Base-by-base conservation (phyloP, 495 filamentous ascomycete genomes). In the Amniculicola lignicola region DNA sequence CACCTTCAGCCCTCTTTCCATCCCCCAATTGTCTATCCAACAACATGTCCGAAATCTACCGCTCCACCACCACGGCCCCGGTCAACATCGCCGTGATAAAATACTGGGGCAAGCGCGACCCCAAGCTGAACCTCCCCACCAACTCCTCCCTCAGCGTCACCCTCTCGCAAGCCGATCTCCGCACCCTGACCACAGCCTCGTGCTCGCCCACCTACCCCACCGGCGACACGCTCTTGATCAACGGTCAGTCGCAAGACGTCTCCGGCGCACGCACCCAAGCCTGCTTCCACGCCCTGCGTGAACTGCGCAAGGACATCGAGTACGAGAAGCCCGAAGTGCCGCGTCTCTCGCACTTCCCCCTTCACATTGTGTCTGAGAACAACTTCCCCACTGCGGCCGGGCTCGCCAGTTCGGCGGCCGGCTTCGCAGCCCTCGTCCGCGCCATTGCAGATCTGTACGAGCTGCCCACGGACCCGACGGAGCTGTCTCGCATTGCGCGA, bases 31-130 rank as follows among this genome's bases (percentile, higher is more conserved):
- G n/a, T 18, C 45, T 14, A 41, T 12, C 23, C 16, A 3, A 29
- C 55, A 52, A 38, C 25, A 82, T 81, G 77, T 70, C 77, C 59
- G 66, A 71, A 64, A 68, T 97, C 66, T 90, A 91, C 77, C 84
- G 88, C 66, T 90, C 94, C 45, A 95, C 87, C 74, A 96, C 92
- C 39, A 96, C 90, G 28, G 93, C 93, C 21, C 93, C 93, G 14
- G 93, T 99, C 62, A 99, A 99, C 77, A 99, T 99, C 67, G 93
- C 93, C 50, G 93, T 99, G 29, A 92, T 99, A 71, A 99, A 99
- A 72, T 98, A 98, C 78, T 98, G 93, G 93, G 93, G 93, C 57
- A 97, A 97, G 74, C 88, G 93, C 38, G 89, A 97, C 74, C 70
- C 87, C 15, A 86, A 84, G 61, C 81, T 97, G 52, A 97, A 99